A percentile compares a stretch with the other conserved stretches of the same genome.
These are phyloP conservation scores for Eucalyptus cloeziana DNA, from an alignment of 345 rosid species.

Conservation along the genomic window DNA sequence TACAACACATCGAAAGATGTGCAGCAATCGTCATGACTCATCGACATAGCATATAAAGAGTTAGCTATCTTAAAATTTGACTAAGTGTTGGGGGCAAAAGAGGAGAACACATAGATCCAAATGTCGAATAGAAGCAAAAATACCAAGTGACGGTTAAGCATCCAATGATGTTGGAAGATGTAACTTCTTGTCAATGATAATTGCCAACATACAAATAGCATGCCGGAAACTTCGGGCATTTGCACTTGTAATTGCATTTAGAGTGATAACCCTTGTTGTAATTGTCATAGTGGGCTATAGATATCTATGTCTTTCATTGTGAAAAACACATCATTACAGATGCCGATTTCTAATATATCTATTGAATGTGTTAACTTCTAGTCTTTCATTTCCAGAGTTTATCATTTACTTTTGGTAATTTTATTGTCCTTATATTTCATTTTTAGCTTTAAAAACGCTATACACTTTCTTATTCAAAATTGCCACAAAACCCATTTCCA, in stretches of 20 bases:
- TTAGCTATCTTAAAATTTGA: background rate
- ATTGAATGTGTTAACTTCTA: background rate
- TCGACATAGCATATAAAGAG: background rate
- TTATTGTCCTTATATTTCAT: background rate
- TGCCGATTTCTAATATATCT: background rate
- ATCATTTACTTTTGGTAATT: background rate
- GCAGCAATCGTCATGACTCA: background rate
- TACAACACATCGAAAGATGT: background rate
- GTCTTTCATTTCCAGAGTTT: background rate
- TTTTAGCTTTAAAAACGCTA: background rate
- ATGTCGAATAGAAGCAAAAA: background rate
- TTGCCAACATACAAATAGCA: background rate
- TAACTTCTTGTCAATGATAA: background rate
- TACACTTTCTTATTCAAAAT: background rate
- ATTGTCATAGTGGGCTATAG: background rate
- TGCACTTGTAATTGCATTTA: background rate
- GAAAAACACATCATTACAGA: background rate
- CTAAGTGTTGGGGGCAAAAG: background rate
- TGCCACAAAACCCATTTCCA: background rate
- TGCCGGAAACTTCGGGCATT: background rate
- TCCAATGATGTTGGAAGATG: background rate
- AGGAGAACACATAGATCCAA: background rate
- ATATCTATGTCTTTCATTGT: background rate
- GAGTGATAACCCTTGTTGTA: background rate
- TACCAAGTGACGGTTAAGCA: background rate